Evolutionary conservation across 306 rosid genomes (phyloP), one percentile per base, ranked within the genome.

Genomic region (Casuarina cunninghamiana): DNA sequence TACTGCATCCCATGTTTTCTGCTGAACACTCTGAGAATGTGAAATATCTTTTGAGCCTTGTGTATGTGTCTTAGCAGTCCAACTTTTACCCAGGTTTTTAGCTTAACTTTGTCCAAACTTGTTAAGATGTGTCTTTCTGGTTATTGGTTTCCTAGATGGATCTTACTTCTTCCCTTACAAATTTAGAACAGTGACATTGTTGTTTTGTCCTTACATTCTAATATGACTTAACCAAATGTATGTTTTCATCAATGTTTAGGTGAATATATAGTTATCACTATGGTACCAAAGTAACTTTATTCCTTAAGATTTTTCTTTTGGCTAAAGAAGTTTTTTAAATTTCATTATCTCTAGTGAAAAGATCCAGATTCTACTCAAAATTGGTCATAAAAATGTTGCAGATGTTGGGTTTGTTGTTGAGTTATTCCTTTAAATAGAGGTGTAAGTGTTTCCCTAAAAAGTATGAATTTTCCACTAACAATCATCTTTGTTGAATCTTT

Each of bases 41-140:
- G 53, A 55, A 45, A 61, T 51, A 48, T 60, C 55, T 73, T 46
- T 72, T 68, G 50, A 83, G 71, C 77, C 44, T 32, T 46, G 77
- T 45, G 38, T 70, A 73, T 82, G 77, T 46, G 48, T 53, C 62
- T 67, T 82, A 13, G 58, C 38, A 75, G 37, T 16, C 50, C 61
- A 5, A 65, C 66, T 61, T 42, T n/a, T 48, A 21, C 32, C 54
- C 49, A 66, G 32, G 74, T 53, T 60, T 11, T 83, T 58, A 8
- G 38, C 74, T 80, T 21, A 21, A 21, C 26, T 69, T 67, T 75
- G 70, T 38, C 7, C 35, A 58, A 65, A 46, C 41, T 54, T 43
- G 48, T 72, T 61, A 49, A 50, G 43, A 55, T 51, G 43, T 73
- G 46, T 72, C 43, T 26, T 15, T 68, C 44, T 32, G 46, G 19